A percentile compares a stretch with the other conserved stretches of the same genome.
Evolutionary conservation across 805 yeast species (phyloP).

Genomic region (Saccharomyces kudriavzevii): DNA sequence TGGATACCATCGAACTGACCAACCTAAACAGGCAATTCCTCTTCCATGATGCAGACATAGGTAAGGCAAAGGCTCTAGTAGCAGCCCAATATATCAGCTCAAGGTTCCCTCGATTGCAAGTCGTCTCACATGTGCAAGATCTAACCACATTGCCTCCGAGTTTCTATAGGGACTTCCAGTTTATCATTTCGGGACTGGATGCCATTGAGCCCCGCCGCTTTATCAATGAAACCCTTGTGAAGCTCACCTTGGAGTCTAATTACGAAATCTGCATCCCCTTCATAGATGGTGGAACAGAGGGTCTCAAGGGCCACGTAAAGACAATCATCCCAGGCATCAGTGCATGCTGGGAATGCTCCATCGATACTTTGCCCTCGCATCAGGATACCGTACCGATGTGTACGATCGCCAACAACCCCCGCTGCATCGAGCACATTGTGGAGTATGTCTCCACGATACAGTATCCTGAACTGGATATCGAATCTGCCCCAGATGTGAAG

Average conservation of each 20-base stretch:
- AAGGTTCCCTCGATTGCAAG: conserved; percentile 25
- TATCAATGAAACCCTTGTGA: conserved; percentile 66
- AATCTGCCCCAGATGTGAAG: conserved; percentile 54
- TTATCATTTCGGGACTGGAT: conserved; percentile 83
- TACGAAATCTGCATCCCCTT: conserved; percentile 50
- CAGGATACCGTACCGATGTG: conserved; percentile 70
- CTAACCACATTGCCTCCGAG: conserved; percentile 55
- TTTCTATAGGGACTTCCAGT: conserved; percentile 59
- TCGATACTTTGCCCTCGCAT: conserved; percentile 58
- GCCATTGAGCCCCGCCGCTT: conserved; percentile 84
- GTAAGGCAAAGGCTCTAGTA: conserved; percentile 70
- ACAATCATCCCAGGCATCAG: conserved; percentile 77
- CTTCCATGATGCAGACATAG: conserved; percentile 74
- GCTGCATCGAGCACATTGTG: conserved; percentile 88
- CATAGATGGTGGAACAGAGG: conserved; percentile 95
- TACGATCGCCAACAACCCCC: conserved; percentile 90
- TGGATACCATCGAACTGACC: conserved; percentile 87
- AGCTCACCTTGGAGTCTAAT: conserved; percentile 48
- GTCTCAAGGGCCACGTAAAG: conserved; percentile 84
- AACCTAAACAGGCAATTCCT: conserved; percentile 88
- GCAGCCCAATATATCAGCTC: conserved; percentile 55
- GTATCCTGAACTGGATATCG: conserved; percentile 66
- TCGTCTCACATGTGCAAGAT: conserved; percentile 54
- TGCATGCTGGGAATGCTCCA: conserved; percentile 89
- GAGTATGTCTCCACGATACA: conserved; percentile 78